Base-by-base conservation (phyloP, 2,329 filamentous ascomycete genomes). In the Colletotrichum euphorbiae region DNA sequence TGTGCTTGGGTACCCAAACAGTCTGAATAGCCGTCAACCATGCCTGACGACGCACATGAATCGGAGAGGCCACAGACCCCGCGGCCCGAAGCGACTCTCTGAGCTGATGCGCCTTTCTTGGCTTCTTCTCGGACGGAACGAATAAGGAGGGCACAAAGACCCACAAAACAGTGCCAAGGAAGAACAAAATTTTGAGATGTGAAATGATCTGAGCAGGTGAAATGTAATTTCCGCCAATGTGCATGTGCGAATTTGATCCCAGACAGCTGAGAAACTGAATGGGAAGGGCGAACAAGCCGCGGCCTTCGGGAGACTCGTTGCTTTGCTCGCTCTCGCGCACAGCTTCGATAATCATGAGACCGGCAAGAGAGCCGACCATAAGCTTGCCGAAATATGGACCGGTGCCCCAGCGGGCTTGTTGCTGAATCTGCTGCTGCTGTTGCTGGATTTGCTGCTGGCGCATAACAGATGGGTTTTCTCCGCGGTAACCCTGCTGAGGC, bases 11-110 rank as follows among this genome's bases (percentile, higher is more conserved):
- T 13, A 98, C 92, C 88, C 94, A 97, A 24, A 97, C 93, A 4
- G 92, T 95, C 79, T 97, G 94, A 67, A 97, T 91, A 7, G 94
- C 93, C 3, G 94, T 98, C 65, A 97, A 89, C 94, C 95, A 98
- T 36, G 94, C 94, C 77, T 94, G 92, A 69, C 91, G 90, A 57
- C 94, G 91, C 51, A 97, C 91, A 72, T 96, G 89, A 64, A 97
- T 93, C 0, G 94, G 91, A 0, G 93, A 94, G 3, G 92, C 89
- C 65, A 93, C 83, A 2, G 92, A 93, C 2, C 92, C 91, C 6
- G 89, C 90, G 17, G 85, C 82, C 71, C 81, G 77, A 6, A 85
- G 77, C 1, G 80, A 77, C 6, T 76, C 73, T 38, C 70, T 51
- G 40, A 81, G 69, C 69, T 83, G 75, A 15, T 79, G 78, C 15